Evolutionary conservation across 2,329 filamentous ascomycete genomes (phyloP).

Genomic region (Aspergillus sp.): DNA sequence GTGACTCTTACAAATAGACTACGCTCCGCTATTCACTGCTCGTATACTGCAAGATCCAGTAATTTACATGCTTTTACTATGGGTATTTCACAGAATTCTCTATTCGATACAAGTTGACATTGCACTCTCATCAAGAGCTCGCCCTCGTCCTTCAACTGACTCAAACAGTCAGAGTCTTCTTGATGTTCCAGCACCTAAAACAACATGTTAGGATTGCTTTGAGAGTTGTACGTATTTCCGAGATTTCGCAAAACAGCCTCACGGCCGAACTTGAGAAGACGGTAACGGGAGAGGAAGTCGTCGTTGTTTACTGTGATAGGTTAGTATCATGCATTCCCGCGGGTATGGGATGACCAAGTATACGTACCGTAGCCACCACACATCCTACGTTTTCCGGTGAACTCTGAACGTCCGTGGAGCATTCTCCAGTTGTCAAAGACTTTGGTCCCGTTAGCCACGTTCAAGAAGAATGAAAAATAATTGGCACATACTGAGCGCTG

Average conservation of each 20-base stretch:
- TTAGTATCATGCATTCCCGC: slow-evolving; percentile 5
- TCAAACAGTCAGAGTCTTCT: too few species aligned
- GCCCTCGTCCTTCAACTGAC: too few species aligned
- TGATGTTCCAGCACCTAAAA: slow-evolving; percentile 2
- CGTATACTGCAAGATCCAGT: neutral
- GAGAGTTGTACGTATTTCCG: slow-evolving; percentile 11
- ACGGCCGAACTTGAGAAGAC: slow-evolving; percentile 59
- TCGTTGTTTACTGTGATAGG: slow-evolving; percentile 61
- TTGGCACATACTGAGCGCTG: slow-evolving; percentile 59
- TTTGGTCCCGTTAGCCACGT: slow-evolving; percentile 24
- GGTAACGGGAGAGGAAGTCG: slow-evolving; percentile 71
- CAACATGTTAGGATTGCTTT: slow-evolving; percentile 8
- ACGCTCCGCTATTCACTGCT: neutral
- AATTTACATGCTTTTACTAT: too few species aligned
- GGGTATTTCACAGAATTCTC: too few species aligned
- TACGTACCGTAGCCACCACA: slow-evolving; percentile 83
- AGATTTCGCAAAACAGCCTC: slow-evolving; percentile 27
- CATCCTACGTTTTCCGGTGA: slow-evolving; percentile 76
- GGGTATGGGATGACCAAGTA: slow-evolving; percentile 1
- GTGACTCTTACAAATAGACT: slow-evolving; percentile 13
- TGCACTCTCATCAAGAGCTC: too few species aligned
- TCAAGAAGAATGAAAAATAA: neutral
- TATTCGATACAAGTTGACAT: too few species aligned
- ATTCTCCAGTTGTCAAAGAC: slow-evolving; percentile 97
- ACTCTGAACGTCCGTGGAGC: slow-evolving; percentile 75